Base-by-base conservation (phyloP, 1,284 basidiomycete genomes). In the Malassezia vespertilionis region DNA sequence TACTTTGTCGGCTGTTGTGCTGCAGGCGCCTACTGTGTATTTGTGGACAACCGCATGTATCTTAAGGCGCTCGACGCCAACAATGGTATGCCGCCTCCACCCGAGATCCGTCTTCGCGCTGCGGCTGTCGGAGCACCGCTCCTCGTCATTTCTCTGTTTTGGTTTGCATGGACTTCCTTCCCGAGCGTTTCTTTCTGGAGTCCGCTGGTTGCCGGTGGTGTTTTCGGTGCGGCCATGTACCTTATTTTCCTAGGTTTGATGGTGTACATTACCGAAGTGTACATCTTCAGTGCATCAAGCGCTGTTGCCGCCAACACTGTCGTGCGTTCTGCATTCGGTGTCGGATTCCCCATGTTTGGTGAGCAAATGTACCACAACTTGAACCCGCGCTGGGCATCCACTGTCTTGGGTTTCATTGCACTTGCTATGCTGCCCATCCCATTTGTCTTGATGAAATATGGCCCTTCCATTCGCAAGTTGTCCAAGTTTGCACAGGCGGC, bases 321-420 rank as follows among this genome's bases (percentile, higher is more conserved):
- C 21, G 65, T 81, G 30, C 78, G 83, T 32, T 80, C 78, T 2
- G 68, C 77, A 2, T 76, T 81, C 42, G 83, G 80, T 3, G 79
- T 78, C 1, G 74, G 70, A 0, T 70, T 73, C 64, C 75, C 76
- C 0, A 60, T 77, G 2, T 77, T 78, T 51, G 74, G 76, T 0
- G 27, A 45, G 1, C 74, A 76, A 50, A 76, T 78, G 76, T 78
- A 73, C 64, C 51, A 71, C 5, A 71, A 58, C 14, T 67, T 86
- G 4, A 82, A 82, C 1, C 79, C 82, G 0, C 81, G 82, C 0
- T 84, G 84, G 6, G 83, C 82, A 0, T 82, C 80, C 0, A 81
- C 80, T 10, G 73, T 87, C n/a, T 70, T 87, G 5, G 85, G 80
- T 0, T 82, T 83, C 5, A 64, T 87, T 21, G 76, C 80, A 40